These are phyloP conservation scores for Phascolomyces articulosus DNA, from an alignment of 371 early-diverging fungal species.

Conservation along the genomic window DNA sequence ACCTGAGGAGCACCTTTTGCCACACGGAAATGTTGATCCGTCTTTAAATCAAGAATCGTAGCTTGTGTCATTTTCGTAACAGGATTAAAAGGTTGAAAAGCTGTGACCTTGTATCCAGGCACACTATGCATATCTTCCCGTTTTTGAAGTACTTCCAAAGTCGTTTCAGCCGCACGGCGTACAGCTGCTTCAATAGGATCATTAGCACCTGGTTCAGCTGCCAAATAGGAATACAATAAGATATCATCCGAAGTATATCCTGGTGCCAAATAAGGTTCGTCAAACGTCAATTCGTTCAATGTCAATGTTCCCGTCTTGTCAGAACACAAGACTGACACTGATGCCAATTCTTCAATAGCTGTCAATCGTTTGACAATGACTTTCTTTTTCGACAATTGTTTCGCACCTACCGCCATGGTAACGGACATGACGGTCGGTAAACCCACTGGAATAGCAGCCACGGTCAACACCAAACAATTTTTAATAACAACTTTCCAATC, in stretches of 20 bases:
- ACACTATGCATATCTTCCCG: slow-evolving; percentile 68
- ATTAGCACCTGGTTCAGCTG: slow-evolving; percentile 89
- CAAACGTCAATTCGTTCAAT: slow-evolving; percentile 86
- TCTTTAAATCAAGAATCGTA: slow-evolving; percentile 65
- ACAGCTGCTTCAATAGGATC: slow-evolving; percentile 95
- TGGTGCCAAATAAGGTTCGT: slow-evolving; percentile 82
- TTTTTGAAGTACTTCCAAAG: slow-evolving; percentile 87
- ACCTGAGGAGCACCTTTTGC: slow-evolving; percentile 97
- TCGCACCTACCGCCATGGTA: slow-evolving; percentile 95
- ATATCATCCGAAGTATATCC: slow-evolving; percentile 81
- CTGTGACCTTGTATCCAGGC: slow-evolving; percentile 85
- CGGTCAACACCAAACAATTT: slow-evolving; percentile 80
- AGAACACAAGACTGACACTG: slow-evolving; percentile 91
- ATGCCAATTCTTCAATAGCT: slow-evolving; percentile 94
- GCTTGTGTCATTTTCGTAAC: slow-evolving; percentile 90
- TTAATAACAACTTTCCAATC: slow-evolving; percentile 55
- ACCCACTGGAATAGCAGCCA: slow-evolving; percentile 95
- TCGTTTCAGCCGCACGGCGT: slow-evolving; percentile 87
- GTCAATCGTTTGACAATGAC: slow-evolving; percentile 95
- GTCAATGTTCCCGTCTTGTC: slow-evolving; percentile 98
- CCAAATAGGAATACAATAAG: slow-evolving; percentile 84
- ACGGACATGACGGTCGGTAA: slow-evolving; percentile 94
- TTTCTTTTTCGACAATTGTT: slow-evolving; percentile 84
- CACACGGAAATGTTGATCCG: slow-evolving; percentile 76
- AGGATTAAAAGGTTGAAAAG: slow-evolving; percentile 93